Conservation (phyloP, 164 flowering plant species). For the Brasenia schreberi region DNA sequence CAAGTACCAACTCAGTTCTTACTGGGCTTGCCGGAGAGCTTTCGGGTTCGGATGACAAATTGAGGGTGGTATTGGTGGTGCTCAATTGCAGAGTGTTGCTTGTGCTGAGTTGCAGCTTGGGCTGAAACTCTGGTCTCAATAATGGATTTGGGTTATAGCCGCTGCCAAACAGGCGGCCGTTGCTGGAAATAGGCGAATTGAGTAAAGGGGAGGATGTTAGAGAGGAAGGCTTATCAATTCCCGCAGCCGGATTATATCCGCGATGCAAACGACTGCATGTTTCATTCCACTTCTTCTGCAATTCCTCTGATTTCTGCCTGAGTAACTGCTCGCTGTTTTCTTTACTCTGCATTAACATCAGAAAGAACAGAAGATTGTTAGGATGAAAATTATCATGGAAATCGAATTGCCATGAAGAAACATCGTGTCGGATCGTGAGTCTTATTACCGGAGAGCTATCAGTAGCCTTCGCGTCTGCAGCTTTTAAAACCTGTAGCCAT, state of each 20-base stretch:
- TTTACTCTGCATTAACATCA: conserved; percentile 22
- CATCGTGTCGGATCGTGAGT: neutral
- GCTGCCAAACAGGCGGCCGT: neutral
- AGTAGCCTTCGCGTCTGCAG: conserved; percentile 9
- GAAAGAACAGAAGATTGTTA: conserved; percentile 1
- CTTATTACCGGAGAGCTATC: conserved; percentile 34
- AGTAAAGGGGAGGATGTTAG: neutral
- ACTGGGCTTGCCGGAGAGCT: conserved; percentile 56
- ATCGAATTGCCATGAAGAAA: neutral
- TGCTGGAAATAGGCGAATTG: neutral
- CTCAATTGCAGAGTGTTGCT: neutral
- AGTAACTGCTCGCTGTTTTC: conserved; percentile 29
- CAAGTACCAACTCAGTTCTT: conserved; percentile 71
- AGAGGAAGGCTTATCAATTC: neutral
- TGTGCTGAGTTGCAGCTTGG: neutral
- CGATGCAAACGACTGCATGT: conserved; percentile 51
- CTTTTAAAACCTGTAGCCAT: conserved; percentile 76
- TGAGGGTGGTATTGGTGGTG: conserved; percentile 6
- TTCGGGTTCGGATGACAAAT: conserved; percentile 14
- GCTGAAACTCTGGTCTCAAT: conserved; percentile 21
- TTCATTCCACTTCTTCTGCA: conserved; percentile 75
- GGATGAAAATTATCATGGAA: neutral
- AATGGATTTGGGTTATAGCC: conserved; percentile 29
- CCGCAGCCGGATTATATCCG: neutral
- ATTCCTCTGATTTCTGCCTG: conserved; percentile 53